Base-by-base conservation (phyloP, 768 basidiomycete species). In the Lactarius psammicola region DNA sequence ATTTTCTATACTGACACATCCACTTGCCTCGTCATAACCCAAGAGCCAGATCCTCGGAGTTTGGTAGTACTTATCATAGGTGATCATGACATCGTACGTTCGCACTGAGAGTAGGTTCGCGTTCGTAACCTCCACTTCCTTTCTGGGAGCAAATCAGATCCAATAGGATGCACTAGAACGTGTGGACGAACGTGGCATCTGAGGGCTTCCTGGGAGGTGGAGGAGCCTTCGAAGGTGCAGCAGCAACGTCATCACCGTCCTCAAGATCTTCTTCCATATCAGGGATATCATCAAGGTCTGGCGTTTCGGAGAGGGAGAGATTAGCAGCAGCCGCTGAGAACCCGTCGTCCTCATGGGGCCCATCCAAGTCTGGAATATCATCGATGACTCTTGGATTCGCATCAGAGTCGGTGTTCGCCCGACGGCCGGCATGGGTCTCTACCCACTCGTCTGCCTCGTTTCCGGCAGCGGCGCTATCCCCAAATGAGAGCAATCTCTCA, bases 61-160 rank as follows among this genome's bases (percentile, higher is more conserved):
- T 77, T 98, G 97, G 78, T 99, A 98, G 78, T 95, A 96, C 80
- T 98, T 99, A 84, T 99, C 97, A 76, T 98, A 99, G 56, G 93
- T 94, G 81, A 99, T 98, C 90, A 97, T 93, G 73, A 98, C 95
- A 76, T 99, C 97, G 80, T 99, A 99, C 13, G 96, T 99, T 73
- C 97, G 86, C 46, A 98, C 94, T 82, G 95, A 93, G 49, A 98
- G 80, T 31, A 98, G 81, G 72, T 97, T 97, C 63, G 86, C 87
- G 67, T 87, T 92, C 38, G 87, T 85, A 26, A 84, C 81, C 69
- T 89, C 87, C 23, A 83, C 79, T 70, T 85, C 78, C 68, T 88
- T 92, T 67, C 42, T 58, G 34, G 42, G 59, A 38, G 15, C 30
- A 56, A 49, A 67, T 56, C 6, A 56, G 59, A 65, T 60, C n/a